Evolutionary conservation across 2,329 filamentous ascomycete genomes (phyloP), one percentile per base, ranked within the genome.

Genomic region (Alternaria rosae): DNA sequence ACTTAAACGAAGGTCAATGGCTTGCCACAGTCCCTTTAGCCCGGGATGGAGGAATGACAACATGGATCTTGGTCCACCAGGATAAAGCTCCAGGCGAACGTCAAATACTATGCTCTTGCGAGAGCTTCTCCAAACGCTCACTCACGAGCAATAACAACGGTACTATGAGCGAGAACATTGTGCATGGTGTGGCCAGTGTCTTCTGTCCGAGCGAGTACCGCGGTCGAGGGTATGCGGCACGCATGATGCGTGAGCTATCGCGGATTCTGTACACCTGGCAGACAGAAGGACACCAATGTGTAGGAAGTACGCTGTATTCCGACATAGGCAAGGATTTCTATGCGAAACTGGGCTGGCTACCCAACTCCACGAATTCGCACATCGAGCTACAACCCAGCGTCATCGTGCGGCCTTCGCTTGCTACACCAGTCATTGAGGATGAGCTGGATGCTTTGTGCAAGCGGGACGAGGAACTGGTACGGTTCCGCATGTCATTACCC

Each of bases 251-350:
- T 44, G 88, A 93, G 65, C 75, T 94, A 41, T 87, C 85, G 5
- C 77, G 79, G 43, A 79, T 77, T 59, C 71, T 88, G 17, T 80
- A 82, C 59, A 82, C 76, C 3, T 86, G 84, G 83, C 83, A 87
- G 65, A 75, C 44, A n/a, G 50, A 43, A 12, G 28, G 20, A 4
- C 5, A 9, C 76, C 62, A 73, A 78, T 65, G 62, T 26, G 75
- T 86, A 5, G 94, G 93, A 76, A 93, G 91, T 1, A 86, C 94
- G 7, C 83, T 97, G 10, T 97, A 89, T 79, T 96, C 92, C 4
- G 92, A 95, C 72, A 92, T 94, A 65, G 92, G 93, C 15, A 92
- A 91, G 80, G 81, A 81, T 5, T 97, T 92, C 79, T 97, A 97
- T 78, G 86, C 89, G 6, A 85, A 83, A 42, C 83, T 87, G 63